Evolutionary conservation across 2,329 filamentous ascomycete genomes (phyloP).

Genomic region (Akanthomyces uredinophilus): DNA sequence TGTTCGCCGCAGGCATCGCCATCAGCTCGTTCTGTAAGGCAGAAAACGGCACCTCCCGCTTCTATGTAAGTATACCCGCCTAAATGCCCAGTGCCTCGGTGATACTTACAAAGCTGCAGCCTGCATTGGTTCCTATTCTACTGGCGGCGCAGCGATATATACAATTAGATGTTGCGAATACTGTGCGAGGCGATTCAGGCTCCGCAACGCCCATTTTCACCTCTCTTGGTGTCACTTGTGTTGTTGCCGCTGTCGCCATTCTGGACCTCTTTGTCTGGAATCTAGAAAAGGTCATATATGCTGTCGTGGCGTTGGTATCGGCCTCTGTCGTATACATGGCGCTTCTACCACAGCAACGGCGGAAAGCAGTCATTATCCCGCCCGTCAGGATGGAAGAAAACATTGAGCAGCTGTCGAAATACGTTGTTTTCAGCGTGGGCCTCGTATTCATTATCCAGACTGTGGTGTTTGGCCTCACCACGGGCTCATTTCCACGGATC

Average conservation of each 20-base stretch:
- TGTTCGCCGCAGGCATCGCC: conserved; percentile 11
- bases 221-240: not conserved
- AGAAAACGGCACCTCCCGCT: conserved; percentile 16
- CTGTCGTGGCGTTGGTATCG: conserved; percentile 23
- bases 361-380: not conserved
- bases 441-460: conserved; percentile 17
- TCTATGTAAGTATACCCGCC: conserved; percentile 12
- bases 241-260: conserved; percentile 2
- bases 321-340: conserved; percentile 27
- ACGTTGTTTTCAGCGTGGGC: conserved; percentile 20
- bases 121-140: conserved; percentile 22
- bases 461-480: conserved; percentile 20
- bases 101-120: conserved; percentile 16
- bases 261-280: conserved; percentile 26
- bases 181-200: not conserved
- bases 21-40: conserved; percentile 17
- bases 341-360: conserved; percentile 15
- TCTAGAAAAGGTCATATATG: conserved; percentile 19
- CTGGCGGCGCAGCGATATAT: conserved; percentile 14
- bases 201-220: not conserved
- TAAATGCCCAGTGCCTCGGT: not conserved
- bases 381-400: conserved; percentile 23
- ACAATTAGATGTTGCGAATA: not conserved
- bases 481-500: not conserved
- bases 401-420: conserved; percentile 22